These are phyloP conservation scores for Aspergillus baeticus DNA, from an alignment of 495 filamentous ascomycete species.

Conservation along the genomic window DNA sequence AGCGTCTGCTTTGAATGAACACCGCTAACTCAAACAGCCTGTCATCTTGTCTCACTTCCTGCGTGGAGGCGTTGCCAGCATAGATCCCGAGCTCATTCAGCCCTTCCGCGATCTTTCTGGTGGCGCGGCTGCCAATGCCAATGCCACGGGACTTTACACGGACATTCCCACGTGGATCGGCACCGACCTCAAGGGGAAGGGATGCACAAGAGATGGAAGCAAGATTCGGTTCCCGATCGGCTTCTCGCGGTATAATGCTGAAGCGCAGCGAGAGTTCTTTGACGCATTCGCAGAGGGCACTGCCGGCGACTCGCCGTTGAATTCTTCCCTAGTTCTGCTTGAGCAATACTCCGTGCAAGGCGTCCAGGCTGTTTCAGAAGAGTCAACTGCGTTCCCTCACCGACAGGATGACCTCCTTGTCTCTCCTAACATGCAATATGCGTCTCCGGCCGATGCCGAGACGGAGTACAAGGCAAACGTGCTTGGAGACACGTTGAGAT, in stretches of 20 bases:
- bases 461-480: slow-evolving; percentile 20
- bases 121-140: not conserved
- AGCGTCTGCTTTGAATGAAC: not conserved
- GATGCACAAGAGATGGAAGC: slow-evolving; percentile 12
- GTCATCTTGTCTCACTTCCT: slow-evolving; percentile 7
- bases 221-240: slow-evolving; percentile 21
- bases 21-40: slow-evolving; percentile 8
- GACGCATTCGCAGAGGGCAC: slow-evolving; percentile 30
- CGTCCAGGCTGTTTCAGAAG: slow-evolving; percentile 23
- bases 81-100: slow-evolving; percentile 1
- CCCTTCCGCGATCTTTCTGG: slow-evolving; percentile 19
- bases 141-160: slow-evolving; percentile 13
- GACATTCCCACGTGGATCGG: slow-evolving; percentile 16
- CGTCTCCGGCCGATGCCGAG: slow-evolving; percentile 7
- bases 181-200: slow-evolving; percentile 2
- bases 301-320: slow-evolving; percentile 34
- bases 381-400: slow-evolving; percentile 36
- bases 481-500: slow-evolving; percentile 21
- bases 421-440: slow-evolving; percentile 18
- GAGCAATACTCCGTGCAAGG: slow-evolving; percentile 41
- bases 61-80: not conserved
- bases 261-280: slow-evolving; percentile 18
- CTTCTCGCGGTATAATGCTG: slow-evolving; percentile 18
- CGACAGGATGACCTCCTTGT: slow-evolving; percentile 28
- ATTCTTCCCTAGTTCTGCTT: slow-evolving; percentile 27